A percentile compares a stretch with the other conserved stretches of the same genome.
These are phyloP conservation scores for Malus hybrid DNA, from an alignment of 331 rosid species.

Conservation along the genomic window DNA sequence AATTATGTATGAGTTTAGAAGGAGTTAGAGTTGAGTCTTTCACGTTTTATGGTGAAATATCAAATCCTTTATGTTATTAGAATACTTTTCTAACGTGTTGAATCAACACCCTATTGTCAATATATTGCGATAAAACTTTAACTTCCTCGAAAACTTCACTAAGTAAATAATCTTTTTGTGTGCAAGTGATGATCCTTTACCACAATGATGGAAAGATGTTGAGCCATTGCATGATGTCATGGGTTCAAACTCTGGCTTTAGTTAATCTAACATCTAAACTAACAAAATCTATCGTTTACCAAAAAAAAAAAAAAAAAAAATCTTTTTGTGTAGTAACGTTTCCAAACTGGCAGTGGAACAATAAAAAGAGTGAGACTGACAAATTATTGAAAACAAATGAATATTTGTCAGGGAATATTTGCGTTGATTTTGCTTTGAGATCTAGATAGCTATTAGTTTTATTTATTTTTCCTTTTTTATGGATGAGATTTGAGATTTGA, in stretches of 20 bases:
- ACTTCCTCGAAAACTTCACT: too few species aligned
- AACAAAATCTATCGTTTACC: too few species aligned
- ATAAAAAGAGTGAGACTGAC: background rate
- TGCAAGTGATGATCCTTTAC: too few species aligned
- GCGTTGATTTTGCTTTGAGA: slow-evolving; percentile 8
- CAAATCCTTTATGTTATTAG: background rate
- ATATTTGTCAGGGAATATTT: slow-evolving; percentile 12
- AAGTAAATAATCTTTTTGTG: too few species aligned
- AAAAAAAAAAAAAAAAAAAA: too few species aligned
- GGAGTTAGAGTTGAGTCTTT: background rate
- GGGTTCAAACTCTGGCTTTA: fast-evolving
- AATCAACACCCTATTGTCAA: background rate
- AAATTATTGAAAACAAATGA: background rate
- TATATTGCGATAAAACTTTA: background rate
- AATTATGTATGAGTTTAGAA: too few species aligned
- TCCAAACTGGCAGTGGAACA: too few species aligned
- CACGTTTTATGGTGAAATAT: too few species aligned
- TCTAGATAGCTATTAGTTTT: background rate
- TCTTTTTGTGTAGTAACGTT: too few species aligned
- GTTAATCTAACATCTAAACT: too few species aligned
- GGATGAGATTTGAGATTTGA: background rate
- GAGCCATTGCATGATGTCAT: fast-evolving
- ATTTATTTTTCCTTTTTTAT: background rate
- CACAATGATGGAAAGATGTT: fast-evolving
- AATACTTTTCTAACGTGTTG: background rate